phyloP scores from a whole-genome alignment of 441 rosid genomes.

The Pelargonium myrrhifolium region DNA sequence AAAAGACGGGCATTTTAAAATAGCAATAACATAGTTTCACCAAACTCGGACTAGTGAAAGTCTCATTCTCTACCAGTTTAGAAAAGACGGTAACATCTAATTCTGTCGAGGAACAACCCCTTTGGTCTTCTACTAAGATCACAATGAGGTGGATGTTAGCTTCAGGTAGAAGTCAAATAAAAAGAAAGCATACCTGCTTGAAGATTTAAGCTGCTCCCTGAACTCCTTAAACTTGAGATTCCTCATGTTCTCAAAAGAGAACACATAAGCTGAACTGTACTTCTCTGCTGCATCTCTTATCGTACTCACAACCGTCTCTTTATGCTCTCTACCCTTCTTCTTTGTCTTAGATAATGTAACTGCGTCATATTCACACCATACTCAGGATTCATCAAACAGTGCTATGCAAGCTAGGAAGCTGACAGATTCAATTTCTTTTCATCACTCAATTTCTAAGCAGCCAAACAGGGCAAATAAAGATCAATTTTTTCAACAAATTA shows the following conservation, averaged over 20 bases:
- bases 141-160: neutral
- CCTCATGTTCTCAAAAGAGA: conserved; percentile 91
- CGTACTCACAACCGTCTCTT: conserved; percentile 56
- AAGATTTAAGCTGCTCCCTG: conserved; percentile 66
- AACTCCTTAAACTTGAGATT: conserved; percentile 92
- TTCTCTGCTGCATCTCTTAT: conserved; percentile 68
- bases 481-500: no score
- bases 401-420: neutral
- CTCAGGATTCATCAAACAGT: neutral
- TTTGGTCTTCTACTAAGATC: neutral
- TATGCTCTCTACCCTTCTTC: conserved; percentile 94
- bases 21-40: no score
- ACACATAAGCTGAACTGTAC: conserved; percentile 58
- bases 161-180: neutral
- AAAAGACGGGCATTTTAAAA: no score
- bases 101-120: neutral
- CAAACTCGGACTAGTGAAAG: no score
- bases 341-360: conserved; percentile 88
- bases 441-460: neutral
- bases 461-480: neutral
- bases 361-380: conserved; percentile 18
- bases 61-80: no score
- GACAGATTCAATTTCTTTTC: neutral
- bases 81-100: no score
- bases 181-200: conserved; percentile 49